These are phyloP conservation scores for Paraphaeosphaeria minitans DNA, from an alignment of 2,329 filamentous ascomycete genomes.

Conservation along the genomic window DNA sequence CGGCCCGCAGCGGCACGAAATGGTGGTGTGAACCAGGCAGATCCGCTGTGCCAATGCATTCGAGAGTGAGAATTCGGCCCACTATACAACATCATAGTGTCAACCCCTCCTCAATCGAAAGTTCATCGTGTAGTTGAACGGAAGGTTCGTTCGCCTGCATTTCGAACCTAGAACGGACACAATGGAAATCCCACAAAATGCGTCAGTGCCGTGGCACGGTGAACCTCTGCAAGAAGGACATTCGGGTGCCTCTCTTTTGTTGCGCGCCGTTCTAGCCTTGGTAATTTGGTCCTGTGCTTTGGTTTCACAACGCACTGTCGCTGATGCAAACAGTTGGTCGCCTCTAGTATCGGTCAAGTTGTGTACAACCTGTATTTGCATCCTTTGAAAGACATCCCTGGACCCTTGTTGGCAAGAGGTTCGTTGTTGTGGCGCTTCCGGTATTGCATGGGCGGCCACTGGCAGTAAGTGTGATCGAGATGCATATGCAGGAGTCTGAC, in stretches of 20 bases:
- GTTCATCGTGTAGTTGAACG: too few relatives aligned
- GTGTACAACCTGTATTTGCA: conserved; percentile 47
- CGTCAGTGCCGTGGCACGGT: neutral
- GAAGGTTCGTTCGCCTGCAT: neutral
- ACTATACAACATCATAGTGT: neutral
- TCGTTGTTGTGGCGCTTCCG: conserved; percentile 1
- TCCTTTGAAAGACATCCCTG: conserved; percentile 46
- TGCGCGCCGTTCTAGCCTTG: neutral
- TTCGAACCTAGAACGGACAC: neutral
- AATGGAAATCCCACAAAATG: neutral
- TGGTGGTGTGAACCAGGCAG: neutral
- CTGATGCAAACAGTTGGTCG: neutral
- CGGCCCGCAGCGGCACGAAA: neutral
- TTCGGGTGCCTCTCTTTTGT: neutral
- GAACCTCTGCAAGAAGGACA: neutral
- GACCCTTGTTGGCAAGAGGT: conserved; percentile 33
- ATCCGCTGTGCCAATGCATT: neutral
- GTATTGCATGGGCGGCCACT: neutral
- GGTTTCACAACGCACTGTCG: neutral
- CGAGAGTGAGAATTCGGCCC: neutral
- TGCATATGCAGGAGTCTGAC: neutral
- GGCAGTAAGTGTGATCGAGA: neutral
- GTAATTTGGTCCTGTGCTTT: neutral
- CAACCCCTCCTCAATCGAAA: neutral
- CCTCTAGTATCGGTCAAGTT: conserved; percentile 1